Evolutionary conservation across 23 red algal species (phyloP).

Genomic region (Agarophyton chilense): DNA sequence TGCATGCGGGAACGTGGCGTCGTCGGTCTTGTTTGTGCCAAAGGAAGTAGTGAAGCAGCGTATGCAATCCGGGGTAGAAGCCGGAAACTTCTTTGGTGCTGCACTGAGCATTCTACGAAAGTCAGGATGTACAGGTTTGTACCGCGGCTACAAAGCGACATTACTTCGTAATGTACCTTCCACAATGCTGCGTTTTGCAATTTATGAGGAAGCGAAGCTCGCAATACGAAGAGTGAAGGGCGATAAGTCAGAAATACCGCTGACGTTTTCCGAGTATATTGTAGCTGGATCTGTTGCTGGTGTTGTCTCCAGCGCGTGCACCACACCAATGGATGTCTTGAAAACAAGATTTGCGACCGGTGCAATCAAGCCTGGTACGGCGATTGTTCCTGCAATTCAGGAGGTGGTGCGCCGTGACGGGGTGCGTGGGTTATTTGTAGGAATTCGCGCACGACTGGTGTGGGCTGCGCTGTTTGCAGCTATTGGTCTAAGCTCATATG

Average conservation of each 20-base stretch:
- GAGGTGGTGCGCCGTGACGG: slow-evolving; percentile 65
- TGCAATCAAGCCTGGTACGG: slow-evolving; percentile 31
- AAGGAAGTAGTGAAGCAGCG: slow-evolving; percentile 98
- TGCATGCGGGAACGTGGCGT: slow-evolving; percentile 87
- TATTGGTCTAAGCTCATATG: slow-evolving; percentile 85
- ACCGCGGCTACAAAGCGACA: slow-evolving; percentile 85
- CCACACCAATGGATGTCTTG: slow-evolving; percentile 89
- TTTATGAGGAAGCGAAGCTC: slow-evolving; percentile 93
- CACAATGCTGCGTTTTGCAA: slow-evolving; percentile 81
- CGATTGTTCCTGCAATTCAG: slow-evolving; percentile 32
- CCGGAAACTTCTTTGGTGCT: slow-evolving; percentile 44
- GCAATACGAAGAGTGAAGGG: slow-evolving; percentile 28
- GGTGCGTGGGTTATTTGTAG: slow-evolving; percentile 72
- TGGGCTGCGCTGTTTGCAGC: slow-evolving; percentile 87
- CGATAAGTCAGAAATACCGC: background rate
- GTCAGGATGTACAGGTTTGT: slow-evolving; percentile 66
- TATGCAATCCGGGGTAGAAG: slow-evolving; percentile 67
- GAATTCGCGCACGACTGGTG: slow-evolving; percentile 65
- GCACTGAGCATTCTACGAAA: slow-evolving; percentile 34
- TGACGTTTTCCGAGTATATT: slow-evolving; percentile 63
- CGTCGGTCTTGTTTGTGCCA: slow-evolving; percentile 88
- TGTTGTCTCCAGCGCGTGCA: slow-evolving; percentile 48
- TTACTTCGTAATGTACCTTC: slow-evolving; percentile 86
- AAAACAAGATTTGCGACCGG: slow-evolving; percentile 89
- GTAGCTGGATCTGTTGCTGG: slow-evolving; percentile 75